These are phyloP conservation scores for Sphagnum tenellum DNA, from an alignment of 225 moss, liverwort and hornwort species.

Conservation along the genomic window DNA sequence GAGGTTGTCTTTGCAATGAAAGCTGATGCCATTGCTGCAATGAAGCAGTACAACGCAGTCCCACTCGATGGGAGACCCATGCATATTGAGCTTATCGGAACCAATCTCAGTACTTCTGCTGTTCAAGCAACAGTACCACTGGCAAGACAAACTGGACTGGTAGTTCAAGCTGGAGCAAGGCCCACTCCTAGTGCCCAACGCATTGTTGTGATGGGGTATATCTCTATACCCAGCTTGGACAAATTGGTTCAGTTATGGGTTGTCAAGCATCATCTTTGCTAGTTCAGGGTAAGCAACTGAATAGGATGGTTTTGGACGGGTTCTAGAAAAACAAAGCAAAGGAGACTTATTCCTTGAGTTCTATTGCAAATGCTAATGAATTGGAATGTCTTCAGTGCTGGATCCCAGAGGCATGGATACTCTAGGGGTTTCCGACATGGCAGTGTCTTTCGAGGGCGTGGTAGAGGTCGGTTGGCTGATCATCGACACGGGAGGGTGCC, in stretches of 20 bases:
- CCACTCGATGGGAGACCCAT: constrained; percentile 96
- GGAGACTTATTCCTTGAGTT: no score
- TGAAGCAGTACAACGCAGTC: constrained; percentile 97
- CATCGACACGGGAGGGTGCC: constrained; percentile 17
- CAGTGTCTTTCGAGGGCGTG: constrained; percentile 16
- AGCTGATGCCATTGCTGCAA: constrained; percentile 80
- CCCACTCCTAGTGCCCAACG: constrained; percentile 41
- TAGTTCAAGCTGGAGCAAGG: constrained; percentile 28
- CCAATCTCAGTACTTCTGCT: constrained; percentile 53
- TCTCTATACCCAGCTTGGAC: not conserved
- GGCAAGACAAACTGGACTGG: constrained; percentile 7
- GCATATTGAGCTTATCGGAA: constrained; percentile 94
- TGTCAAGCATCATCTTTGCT: no score
- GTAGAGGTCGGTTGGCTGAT: constrained; percentile 25
- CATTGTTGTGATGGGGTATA: constrained; percentile 32
- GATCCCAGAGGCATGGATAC: constrained; percentile 33
- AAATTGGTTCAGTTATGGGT: no score
- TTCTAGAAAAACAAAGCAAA: no score
- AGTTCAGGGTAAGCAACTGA: no score
- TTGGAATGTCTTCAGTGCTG: constrained; percentile 8
- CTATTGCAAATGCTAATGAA: no score
- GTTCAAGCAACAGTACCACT: constrained; percentile 4
- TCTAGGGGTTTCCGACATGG: constrained; percentile 34
- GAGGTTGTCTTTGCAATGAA: constrained; percentile 96
- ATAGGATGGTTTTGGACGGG: no score